Evolutionary conservation across 2,329 filamentous ascomycete species (phyloP).

Genomic region (Ilyonectria robusta): DNA sequence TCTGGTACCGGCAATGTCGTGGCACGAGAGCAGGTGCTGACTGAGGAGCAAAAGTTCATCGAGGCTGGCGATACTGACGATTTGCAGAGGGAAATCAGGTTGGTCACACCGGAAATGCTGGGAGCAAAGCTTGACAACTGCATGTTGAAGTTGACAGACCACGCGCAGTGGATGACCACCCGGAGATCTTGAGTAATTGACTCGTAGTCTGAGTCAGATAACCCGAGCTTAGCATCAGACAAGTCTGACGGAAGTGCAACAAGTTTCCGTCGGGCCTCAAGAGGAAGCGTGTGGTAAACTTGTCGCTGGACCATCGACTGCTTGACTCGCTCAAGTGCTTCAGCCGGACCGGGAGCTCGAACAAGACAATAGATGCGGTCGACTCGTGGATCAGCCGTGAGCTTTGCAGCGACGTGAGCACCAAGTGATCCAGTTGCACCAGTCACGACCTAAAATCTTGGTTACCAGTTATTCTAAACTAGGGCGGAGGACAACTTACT

Average conservation of each 20-base stretch:
- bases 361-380: constrained; percentile 67
- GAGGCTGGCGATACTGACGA: constrained; percentile 32
- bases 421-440: constrained; percentile 77
- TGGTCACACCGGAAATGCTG: constrained; percentile 59
- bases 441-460: constrained; percentile 62
- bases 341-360: constrained; percentile 52
- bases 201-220: constrained; percentile 46
- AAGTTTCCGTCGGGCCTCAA: constrained; percentile 44
- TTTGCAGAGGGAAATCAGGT: constrained; percentile 60
- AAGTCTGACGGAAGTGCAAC: constrained; percentile 38
- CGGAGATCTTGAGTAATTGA: constrained; percentile 53
- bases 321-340: constrained; percentile 21
- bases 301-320: constrained; percentile 49
- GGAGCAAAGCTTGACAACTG: constrained; percentile 64
- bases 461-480: background rate
- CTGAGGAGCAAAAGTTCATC: constrained; percentile 68
- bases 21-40: constrained; percentile 58
- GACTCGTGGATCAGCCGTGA: constrained; percentile 70
- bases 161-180: constrained; percentile 65
- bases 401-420: constrained; percentile 71
- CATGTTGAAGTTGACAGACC: constrained; percentile 72
- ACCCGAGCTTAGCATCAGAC: constrained; percentile 29
- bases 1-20: constrained; percentile 56
- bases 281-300: constrained; percentile 49
- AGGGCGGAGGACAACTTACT: constrained; percentile 21